A percentile compares a stretch with the other conserved stretches of the same genome.
These are phyloP conservation scores for Saccharomyces uvarum DNA, from an alignment of 1,139 yeast genomes.

Conservation along the genomic window DNA sequence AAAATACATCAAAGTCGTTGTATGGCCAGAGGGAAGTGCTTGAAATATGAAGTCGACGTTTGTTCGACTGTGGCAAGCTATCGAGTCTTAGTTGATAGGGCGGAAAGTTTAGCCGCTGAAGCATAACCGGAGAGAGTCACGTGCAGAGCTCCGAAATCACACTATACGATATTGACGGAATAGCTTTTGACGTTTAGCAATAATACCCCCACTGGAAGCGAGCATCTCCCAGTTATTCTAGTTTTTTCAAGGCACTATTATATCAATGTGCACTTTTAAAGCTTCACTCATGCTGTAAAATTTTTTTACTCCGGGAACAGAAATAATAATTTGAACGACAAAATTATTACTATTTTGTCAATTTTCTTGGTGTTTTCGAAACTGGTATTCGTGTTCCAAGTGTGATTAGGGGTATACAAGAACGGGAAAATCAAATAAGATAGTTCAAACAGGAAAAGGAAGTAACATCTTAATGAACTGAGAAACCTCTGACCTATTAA, in stretches of 20 bases:
- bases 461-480: background rate
- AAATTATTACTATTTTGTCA: background rate
- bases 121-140: background rate
- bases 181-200: background rate
- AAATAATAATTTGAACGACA: background rate
- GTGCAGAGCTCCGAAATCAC: background rate
- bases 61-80: background rate
- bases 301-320: background rate
- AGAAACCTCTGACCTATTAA: background rate
- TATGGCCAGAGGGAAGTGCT: background rate
- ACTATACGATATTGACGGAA: background rate
- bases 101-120: background rate
- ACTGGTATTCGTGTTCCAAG: background rate
- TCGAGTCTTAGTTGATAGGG: background rate
- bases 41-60: background rate
- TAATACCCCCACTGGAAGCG: background rate
- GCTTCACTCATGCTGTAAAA: background rate
- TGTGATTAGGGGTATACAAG: background rate
- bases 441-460: background rate
- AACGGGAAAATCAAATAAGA: background rate
- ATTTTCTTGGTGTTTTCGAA: background rate
- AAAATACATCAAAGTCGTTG: background rate
- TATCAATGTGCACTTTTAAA: background rate
- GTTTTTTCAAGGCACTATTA: background rate
- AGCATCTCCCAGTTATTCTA: background rate